Percentiles rank a stretch among this genome's conserved stretches.
Evolutionary conservation across 495 filamentous ascomycete genomes (phyloP).

Genomic region (Aspergillus steynii): DNA sequence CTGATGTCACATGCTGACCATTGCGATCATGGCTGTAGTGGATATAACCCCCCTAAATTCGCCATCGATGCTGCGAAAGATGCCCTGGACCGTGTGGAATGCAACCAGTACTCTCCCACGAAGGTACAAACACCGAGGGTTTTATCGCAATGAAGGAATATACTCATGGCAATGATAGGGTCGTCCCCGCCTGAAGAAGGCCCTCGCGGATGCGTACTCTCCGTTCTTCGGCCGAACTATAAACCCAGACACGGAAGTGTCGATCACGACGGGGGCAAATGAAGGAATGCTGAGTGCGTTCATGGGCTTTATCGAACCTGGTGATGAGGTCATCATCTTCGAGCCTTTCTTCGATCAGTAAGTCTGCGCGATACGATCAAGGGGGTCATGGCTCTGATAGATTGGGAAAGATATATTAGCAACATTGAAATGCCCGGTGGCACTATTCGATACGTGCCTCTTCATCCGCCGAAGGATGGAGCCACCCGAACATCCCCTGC

Average conservation of each 20-base stretch:
- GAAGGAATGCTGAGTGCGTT: slow-evolving; percentile 94
- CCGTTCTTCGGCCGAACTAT: slow-evolving; percentile 77
- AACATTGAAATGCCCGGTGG: slow-evolving; percentile 98
- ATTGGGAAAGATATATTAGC: slow-evolving; percentile 66
- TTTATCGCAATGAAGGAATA: slow-evolving; percentile 2
- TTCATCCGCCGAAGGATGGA: slow-evolving; percentile 88
- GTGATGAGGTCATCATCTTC: slow-evolving; percentile 96
- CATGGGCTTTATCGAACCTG: slow-evolving; percentile 93
- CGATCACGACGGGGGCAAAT: slow-evolving; percentile 94
- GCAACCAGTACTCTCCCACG: slow-evolving; percentile 97
- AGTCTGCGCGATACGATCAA: slow-evolving; percentile 22
- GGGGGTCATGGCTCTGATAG: slow-evolving; percentile 14
- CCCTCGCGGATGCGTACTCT: slow-evolving; percentile 86
- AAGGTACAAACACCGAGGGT: slow-evolving; percentile 49
- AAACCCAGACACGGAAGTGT: slow-evolving; percentile 87
- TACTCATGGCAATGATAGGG: slow-evolving; percentile 49
- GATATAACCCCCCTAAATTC: slow-evolving; percentile 93
- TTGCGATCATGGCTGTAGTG: slow-evolving; percentile 43
- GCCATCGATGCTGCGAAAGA: slow-evolving; percentile 88
- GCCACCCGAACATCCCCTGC: slow-evolving; percentile 76
- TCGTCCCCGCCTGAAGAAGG: slow-evolving; percentile 84
- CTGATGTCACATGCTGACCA: neutral
- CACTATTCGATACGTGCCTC: slow-evolving; percentile 87
- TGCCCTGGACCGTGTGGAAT: slow-evolving; percentile 89
- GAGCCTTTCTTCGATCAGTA: slow-evolving; percentile 99